A percentile compares a stretch with the other conserved stretches of the same genome.
These are phyloP conservation scores for Pichia kluyveri DNA, from an alignment of 805 yeast genomes.

Conservation along the genomic window DNA sequence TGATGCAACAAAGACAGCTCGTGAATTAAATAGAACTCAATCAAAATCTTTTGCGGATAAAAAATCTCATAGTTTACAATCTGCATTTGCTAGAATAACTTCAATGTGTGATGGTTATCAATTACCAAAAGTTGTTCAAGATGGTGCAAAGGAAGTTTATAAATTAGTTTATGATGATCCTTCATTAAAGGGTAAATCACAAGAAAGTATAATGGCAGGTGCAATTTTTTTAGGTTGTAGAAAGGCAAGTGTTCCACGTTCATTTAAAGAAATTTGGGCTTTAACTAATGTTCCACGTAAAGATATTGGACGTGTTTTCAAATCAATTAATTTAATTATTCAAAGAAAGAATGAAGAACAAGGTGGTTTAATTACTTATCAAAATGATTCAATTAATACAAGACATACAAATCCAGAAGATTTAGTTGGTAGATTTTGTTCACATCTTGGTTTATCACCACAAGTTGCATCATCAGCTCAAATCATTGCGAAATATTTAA, in stretches of 20 bases:
- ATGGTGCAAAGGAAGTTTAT: slow-evolving; percentile 95
- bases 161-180: slow-evolving; percentile 84
- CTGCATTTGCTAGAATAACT: slow-evolving; percentile 84
- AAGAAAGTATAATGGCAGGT: slow-evolving; percentile 93
- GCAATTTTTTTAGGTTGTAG: slow-evolving; percentile 92
- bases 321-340: slow-evolving; percentile 58
- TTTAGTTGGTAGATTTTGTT: slow-evolving; percentile 90
- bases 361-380: slow-evolving; percentile 34
- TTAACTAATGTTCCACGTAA: slow-evolving; percentile 87
- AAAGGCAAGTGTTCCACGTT: slow-evolving; percentile 86
- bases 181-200: slow-evolving; percentile 80
- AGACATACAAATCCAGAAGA: slow-evolving; percentile 91
- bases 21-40: slow-evolving; percentile 87
- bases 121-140: slow-evolving; percentile 89
- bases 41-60: slow-evolving; percentile 76
- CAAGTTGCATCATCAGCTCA: slow-evolving; percentile 90
- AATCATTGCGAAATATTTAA: slow-evolving; percentile 80
- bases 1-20: slow-evolving; percentile 77
- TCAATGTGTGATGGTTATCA: slow-evolving; percentile 97
- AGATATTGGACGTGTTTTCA: slow-evolving; percentile 88
- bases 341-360: slow-evolving; percentile 44
- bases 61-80: slow-evolving; percentile 77
- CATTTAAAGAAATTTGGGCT: slow-evolving; percentile 94
- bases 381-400: slow-evolving; percentile 47
- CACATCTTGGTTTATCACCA: slow-evolving; percentile 80